Percentiles rank a stretch among this genome's conserved stretches.
phyloP scores from a whole-genome alignment of 2,329 filamentous ascomycete species.

The Cladophialophora bantiana region DNA sequence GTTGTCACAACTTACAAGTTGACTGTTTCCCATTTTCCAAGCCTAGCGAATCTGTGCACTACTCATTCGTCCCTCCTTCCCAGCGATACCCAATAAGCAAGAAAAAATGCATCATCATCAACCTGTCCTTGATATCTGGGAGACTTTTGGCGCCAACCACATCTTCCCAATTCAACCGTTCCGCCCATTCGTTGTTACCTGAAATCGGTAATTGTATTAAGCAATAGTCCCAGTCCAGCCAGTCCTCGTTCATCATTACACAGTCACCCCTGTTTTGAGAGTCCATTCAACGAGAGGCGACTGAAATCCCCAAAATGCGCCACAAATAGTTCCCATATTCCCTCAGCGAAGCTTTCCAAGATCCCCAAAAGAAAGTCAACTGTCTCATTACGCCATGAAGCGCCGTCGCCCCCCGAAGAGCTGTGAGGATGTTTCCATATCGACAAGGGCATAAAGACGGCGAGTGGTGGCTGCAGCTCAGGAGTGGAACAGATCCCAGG shows the following conservation, averaged over 20 bases:
- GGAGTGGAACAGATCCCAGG: slow-evolving; percentile 97
- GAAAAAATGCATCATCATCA: slow-evolving; percentile 18
- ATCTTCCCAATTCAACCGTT: slow-evolving; percentile 14
- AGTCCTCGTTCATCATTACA: slow-evolving; percentile 36
- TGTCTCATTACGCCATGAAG: slow-evolving; percentile 25
- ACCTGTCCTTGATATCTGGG: slow-evolving; percentile 14
- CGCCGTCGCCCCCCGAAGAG: slow-evolving; percentile 19
- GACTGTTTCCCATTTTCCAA: slow-evolving; percentile 3
- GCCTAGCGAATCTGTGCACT: slow-evolving; percentile 6
- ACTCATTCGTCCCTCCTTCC: slow-evolving; percentile 3
- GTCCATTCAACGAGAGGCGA: slow-evolving; percentile 18
- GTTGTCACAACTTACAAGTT: neutral
- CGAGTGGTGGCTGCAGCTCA: slow-evolving; percentile 52
- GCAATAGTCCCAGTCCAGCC: slow-evolving; percentile 37
- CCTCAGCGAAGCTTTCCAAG: neutral
- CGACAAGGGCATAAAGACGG: slow-evolving; percentile 12
- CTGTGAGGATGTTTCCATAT: slow-evolving; percentile 8
- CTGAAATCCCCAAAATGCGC: slow-evolving; percentile 5
- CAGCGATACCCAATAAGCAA: neutral
- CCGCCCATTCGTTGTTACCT: slow-evolving; percentile 15
- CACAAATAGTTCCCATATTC: slow-evolving; percentile 5
- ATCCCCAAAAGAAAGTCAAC: slow-evolving; percentile 2
- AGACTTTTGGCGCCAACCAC: slow-evolving; percentile 10
- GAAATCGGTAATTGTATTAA: slow-evolving; percentile 26
- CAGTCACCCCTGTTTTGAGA: slow-evolving; percentile 23